Evolutionary conservation across 331 rosid genomes (phyloP).

Genomic region (Quercus lobata): DNA sequence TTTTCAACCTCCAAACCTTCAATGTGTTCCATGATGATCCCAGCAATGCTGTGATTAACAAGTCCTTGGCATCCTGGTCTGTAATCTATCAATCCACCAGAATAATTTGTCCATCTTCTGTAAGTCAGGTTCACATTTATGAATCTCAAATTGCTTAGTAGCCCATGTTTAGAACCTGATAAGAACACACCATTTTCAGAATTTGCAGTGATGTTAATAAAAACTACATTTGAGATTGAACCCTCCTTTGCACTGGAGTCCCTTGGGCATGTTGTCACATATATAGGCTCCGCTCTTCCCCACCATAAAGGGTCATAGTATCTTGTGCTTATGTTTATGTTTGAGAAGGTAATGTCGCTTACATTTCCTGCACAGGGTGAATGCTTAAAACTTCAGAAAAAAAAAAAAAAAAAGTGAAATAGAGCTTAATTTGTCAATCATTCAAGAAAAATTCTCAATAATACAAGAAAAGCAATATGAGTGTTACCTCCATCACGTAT

Average conservation of each 20-base stretch:
- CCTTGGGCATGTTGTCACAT: constrained; percentile 81
- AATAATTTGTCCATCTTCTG: constrained; percentile 54
- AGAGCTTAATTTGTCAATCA: neutral
- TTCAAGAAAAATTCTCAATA: neutral
- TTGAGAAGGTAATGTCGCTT: constrained; percentile 83
- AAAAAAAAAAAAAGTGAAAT: neutral
- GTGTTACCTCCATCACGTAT: constrained; percentile 91
- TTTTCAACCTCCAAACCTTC: constrained; percentile 68
- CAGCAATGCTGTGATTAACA: constrained; percentile 62
- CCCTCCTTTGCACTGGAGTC: constrained; percentile 62
- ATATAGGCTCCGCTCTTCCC: constrained; percentile 98
- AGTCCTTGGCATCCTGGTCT: constrained; percentile 89
- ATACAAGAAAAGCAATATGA: neutral
- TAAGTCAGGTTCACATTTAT: constrained; percentile 60
- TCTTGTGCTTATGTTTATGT: constrained; percentile 84
- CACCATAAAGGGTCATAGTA: constrained; percentile 94
- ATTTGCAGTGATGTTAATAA: constrained; percentile 64
- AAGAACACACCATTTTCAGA: constrained; percentile 90
- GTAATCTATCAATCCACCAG: constrained; percentile 75
- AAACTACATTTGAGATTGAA: constrained; percentile 67
- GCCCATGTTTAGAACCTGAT: constrained; percentile 75
- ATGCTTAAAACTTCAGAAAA: neutral
- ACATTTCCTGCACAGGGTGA: constrained; percentile 63
- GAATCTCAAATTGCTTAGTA: constrained; percentile 68
- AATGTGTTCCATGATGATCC: constrained; percentile 82